Percentiles rank a stretch among this genome's conserved stretches.
These are phyloP conservation scores for Candida michaelii DNA, from an alignment of 805 yeast genomes.

Conservation along the genomic window DNA sequence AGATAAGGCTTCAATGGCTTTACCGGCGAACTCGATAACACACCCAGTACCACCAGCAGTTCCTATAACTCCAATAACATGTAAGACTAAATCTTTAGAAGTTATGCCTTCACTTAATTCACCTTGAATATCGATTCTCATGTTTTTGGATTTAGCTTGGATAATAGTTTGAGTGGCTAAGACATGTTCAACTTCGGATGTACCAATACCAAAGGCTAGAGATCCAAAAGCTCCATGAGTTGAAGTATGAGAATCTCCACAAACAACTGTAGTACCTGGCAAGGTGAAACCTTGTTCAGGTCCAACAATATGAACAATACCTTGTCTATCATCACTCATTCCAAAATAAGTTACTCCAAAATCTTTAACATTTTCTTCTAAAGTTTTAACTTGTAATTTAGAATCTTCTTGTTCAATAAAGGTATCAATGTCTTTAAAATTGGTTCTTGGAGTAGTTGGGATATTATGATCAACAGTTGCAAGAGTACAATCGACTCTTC, in stretches of 20 bases:
- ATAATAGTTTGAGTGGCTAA: conserved; percentile 95
- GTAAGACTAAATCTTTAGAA: conserved; percentile 91
- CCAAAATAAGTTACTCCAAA: conserved; percentile 92
- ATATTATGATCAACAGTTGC: conserved; percentile 97
- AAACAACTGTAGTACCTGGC: conserved; percentile 98
- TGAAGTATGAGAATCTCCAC: conserved; percentile 98
- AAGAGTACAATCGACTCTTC: conserved; percentile 89
- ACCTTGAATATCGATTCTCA: conserved; percentile 87
- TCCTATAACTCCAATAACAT: conserved; percentile 94
- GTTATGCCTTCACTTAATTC: conserved; percentile 86
- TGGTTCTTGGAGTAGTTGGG: conserved; percentile 86
- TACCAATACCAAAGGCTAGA: conserved; percentile 97
- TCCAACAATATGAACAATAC: conserved; percentile 97
- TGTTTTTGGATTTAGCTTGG: conserved; percentile 93
- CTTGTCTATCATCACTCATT: conserved; percentile 92
- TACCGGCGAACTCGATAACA: conserved; percentile 96
- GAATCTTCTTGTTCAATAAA: conserved; percentile 92
- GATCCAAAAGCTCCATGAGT: conserved; percentile 99
- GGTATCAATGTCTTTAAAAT: conserved; percentile 68
- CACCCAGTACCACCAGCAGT: conserved; percentile 99
- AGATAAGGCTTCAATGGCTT: conserved; percentile 83
- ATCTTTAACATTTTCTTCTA: conserved; percentile 88
- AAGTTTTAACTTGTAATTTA: conserved; percentile 84
- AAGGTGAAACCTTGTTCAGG: conserved; percentile 99
- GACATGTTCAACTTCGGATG: conserved; percentile 98